phyloP scores from a whole-genome alignment of 1,139 yeast species.

The Geotrichum klebahnii region DNA sequence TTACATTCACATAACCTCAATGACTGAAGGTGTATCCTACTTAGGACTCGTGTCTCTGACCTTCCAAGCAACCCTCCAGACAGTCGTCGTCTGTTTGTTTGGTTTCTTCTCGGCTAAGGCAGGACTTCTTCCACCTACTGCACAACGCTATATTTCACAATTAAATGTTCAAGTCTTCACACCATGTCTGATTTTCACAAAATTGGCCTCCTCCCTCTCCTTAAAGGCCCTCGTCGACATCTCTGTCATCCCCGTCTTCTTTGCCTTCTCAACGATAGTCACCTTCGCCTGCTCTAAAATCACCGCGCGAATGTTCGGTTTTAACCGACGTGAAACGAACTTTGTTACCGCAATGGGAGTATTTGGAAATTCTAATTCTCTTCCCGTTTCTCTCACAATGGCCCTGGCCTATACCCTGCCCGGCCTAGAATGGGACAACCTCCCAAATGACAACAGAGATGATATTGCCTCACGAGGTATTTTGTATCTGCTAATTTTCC shows the following conservation, averaged over 20 bases:
- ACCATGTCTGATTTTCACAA: slow-evolving; percentile 77
- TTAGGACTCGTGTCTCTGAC: slow-evolving; percentile 58
- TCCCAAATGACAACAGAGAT: slow-evolving; percentile 61
- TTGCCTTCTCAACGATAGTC: slow-evolving; percentile 58
- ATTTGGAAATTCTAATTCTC: slow-evolving; percentile 69
- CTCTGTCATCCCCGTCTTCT: slow-evolving; percentile 69
- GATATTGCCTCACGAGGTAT: slow-evolving; percentile 78
- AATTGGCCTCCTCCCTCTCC: slow-evolving; percentile 70
- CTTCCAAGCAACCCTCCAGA: slow-evolving; percentile 74
- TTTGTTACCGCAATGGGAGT: slow-evolving; percentile 88
- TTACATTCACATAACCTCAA: neutral
- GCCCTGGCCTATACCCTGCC: slow-evolving; percentile 71
- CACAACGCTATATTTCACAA: slow-evolving; percentile 62
- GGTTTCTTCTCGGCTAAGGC: slow-evolving; percentile 66
- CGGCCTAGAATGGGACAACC: slow-evolving; percentile 67
- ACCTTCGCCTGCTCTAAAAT: slow-evolving; percentile 54
- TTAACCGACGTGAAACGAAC: slow-evolving; percentile 64
- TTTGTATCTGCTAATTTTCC: slow-evolving; percentile 69
- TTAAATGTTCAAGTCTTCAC: slow-evolving; percentile 78
- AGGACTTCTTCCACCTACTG: slow-evolving; percentile 55
- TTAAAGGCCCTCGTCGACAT: slow-evolving; percentile 64
- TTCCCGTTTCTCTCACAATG: slow-evolving; percentile 64
- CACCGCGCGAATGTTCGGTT: slow-evolving; percentile 46
- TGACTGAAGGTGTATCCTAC: slow-evolving; percentile 44
- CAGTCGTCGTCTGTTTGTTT: slow-evolving; percentile 64